Evolutionary conservation across 768 basidiomycete species (phyloP), one percentile per base, ranked within the genome.

Genomic region (Mycena maculata): DNA sequence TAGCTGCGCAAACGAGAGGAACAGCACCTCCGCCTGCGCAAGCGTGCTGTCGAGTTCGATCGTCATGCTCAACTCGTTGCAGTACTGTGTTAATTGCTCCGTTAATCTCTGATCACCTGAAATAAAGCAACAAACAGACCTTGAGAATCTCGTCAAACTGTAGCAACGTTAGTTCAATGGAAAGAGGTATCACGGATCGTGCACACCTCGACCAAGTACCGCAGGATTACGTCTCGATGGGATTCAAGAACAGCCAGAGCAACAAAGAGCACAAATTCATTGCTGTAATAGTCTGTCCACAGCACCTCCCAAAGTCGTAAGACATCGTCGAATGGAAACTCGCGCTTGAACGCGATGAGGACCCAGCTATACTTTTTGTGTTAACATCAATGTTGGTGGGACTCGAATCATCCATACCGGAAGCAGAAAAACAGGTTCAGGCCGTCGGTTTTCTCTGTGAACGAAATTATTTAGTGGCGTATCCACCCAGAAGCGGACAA

Each of bases 371-470:
- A 23, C 6, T 62, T 25, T 22, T 16, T 42, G 33, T 20, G 36
- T 53, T 18, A 28, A 13, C 2, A 15, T 6, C 4, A n/a, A 28
- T 5, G 20, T 23, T 2, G n/a, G 20, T n/a, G 22, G 60, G 2
- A 31, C 11, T 22, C 16, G 30, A 30, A 48, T 33, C n/a, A 50
- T 22, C 76, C 87, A 73, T 83, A 96, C 88, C 97, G 89, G 88
- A 98, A 99, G 78, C 96, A 98, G 84, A 98, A 98, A 84, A 99
- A 99, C 30, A 99, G 78, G 78, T 99, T 98, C 67, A 99, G 84
- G 2, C 88, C 91, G 67, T 96, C 96, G 1, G 90, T 93, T 89
- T 87, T 99, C 89, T 95, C 84, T 84, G 65, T 20, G 63, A 33
- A 45, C 33, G 30, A 27, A 58, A 41, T 65, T 23, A 65, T 36